phyloP scores from a whole-genome alignment of 2,329 filamentous ascomycete genomes.

The Epicoccum nigrum region DNA sequence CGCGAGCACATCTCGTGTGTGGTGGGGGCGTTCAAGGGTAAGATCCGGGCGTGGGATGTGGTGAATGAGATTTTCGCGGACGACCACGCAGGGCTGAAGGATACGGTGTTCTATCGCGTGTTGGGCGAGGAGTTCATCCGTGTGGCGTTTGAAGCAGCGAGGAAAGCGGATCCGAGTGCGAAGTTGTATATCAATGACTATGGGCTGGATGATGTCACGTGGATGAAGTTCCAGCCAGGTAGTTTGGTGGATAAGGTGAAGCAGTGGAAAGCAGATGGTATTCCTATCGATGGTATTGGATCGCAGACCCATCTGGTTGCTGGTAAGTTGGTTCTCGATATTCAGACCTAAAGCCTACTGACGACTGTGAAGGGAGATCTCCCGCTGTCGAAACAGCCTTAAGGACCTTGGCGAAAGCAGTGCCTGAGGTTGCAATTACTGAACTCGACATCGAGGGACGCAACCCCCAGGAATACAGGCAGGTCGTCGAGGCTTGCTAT shows the following conservation, averaged over 20 bases:
- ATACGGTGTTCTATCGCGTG: slow-evolving; percentile 69
- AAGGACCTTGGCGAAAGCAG: too few relatives aligned
- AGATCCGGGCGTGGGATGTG: slow-evolving; percentile 68
- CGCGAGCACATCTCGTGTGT: slow-evolving; percentile 65
- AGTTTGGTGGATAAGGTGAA: slow-evolving; percentile 65
- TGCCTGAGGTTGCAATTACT: slow-evolving; percentile 65
- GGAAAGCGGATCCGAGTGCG: slow-evolving; percentile 67
- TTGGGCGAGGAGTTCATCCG: slow-evolving; percentile 73
- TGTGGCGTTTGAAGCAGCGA: slow-evolving; percentile 73
- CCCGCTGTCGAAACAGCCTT: slow-evolving; percentile 36
- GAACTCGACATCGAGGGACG: slow-evolving; percentile 71
- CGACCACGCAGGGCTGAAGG: slow-evolving; percentile 62
- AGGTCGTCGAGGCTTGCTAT: slow-evolving; percentile 63
- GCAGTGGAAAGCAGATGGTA: slow-evolving; percentile 66
- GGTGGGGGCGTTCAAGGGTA: slow-evolving; percentile 66
- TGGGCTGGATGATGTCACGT: slow-evolving; percentile 63
- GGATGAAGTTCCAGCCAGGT: too few relatives aligned
- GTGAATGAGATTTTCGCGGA: slow-evolving; percentile 67
- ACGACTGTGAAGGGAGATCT: too few relatives aligned
- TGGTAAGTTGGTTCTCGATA: too few relatives aligned
- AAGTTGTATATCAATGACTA: slow-evolving; percentile 62
- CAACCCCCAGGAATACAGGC: slow-evolving; percentile 62
- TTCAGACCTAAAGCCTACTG: too few relatives aligned
- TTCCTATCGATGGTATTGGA: slow-evolving; percentile 70
- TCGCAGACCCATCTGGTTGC: not conserved